phyloP scores from a whole-genome alignment of 331 rosid species.

The Malus hybrid region DNA sequence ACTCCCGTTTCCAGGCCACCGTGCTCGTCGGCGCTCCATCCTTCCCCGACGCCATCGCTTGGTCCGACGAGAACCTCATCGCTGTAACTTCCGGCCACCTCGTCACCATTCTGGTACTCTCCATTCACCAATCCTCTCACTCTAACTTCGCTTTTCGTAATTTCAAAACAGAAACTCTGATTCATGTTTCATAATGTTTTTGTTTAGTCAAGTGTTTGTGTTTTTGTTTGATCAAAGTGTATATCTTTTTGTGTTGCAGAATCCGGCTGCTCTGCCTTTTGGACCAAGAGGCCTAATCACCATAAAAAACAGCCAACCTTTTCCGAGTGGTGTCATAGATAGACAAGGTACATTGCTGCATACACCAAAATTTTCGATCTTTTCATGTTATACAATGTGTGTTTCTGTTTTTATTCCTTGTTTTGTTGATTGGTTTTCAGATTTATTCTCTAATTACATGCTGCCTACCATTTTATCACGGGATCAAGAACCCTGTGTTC shows the following conservation, averaged over 20 bases:
- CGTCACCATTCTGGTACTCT: conserved; percentile 59
- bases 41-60: conserved; percentile 66
- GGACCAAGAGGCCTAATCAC: conserved; percentile 72
- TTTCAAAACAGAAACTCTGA: not conserved
- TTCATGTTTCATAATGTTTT: not conserved
- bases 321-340: conserved; percentile 47
- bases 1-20: conserved; percentile 46
- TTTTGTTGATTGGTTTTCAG: conserved; percentile 23
- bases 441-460: conserved; percentile 58
- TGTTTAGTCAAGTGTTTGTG: not conserved
- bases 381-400: not conserved
- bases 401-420: not conserved
- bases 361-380: not conserved
- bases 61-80: conserved; percentile 84
- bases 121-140: not conserved
- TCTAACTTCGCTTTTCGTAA: not conserved
- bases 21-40: conserved; percentile 47
- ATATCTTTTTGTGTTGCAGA: conserved; percentile 23
- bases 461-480: conserved; percentile 59
- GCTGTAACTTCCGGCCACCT: conserved; percentile 83
- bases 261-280: conserved; percentile 46
- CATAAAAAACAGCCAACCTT: conserved; percentile 42
- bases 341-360: conserved; percentile 36
- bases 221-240: not conserved
- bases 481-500: conserved; percentile 55